Conservation (phyloP, 2,329 filamentous ascomycete species). For the Talaromyces sp. region DNA sequence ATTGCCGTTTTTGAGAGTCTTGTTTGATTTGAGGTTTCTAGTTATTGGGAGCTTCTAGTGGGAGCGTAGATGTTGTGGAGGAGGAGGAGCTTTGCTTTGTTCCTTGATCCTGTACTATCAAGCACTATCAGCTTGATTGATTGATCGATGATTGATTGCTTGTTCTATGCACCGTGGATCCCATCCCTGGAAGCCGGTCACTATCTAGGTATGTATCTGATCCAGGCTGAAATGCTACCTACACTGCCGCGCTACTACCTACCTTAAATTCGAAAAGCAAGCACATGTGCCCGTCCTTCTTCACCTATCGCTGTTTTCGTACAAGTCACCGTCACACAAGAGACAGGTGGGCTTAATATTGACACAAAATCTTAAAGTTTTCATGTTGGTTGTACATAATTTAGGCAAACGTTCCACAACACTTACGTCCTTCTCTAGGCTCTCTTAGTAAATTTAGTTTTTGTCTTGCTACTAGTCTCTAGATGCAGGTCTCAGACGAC, state of each 20-base stretch:
- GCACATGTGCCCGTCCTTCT: too few species aligned
- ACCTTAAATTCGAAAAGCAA: not conserved
- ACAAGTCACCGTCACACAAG: not conserved
- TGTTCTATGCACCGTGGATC: not conserved
- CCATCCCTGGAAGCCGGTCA: not conserved
- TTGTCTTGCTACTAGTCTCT: not conserved
- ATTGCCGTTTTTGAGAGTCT: not conserved
- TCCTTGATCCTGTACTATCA: not conserved
- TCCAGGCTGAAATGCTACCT: constrained; percentile 5
- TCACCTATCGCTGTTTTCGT: not conserved
- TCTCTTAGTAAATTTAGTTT: not conserved
- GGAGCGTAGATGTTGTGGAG: not conserved
- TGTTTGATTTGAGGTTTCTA: not conserved
- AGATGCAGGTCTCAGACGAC: constrained; percentile 4
- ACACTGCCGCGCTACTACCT: not conserved
- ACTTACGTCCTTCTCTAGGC: not conserved
- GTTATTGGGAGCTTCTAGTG: not conserved
- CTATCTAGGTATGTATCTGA: not conserved
- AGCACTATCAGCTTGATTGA: not conserved
- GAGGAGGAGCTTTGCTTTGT: not conserved
- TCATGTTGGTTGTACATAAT: not conserved
- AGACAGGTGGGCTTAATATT: not conserved
- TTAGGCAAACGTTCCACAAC: not conserved
- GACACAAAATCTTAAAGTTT: not conserved
- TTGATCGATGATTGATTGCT: not conserved